A percentile compares a stretch with the other conserved stretches of the same genome.
Evolutionary conservation across 192 early-diverging fungal genomes (phyloP).

Genomic region (Podochytrium sp.): DNA sequence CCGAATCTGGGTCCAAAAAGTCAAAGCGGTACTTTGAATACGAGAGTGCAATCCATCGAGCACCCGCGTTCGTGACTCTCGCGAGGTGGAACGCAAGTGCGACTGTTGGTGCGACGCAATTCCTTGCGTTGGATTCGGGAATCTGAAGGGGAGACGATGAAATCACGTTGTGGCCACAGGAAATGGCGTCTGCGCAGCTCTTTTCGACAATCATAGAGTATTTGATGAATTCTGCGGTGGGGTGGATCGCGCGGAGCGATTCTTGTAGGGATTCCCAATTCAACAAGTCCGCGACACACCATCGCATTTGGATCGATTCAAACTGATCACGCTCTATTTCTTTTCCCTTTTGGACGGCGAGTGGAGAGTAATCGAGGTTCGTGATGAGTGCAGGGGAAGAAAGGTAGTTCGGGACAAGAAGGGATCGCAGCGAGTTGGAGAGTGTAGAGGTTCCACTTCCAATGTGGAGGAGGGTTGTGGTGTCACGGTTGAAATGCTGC

Average conservation of each 20-base stretch:
- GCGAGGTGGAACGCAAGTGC: neutral
- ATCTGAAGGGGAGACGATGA: neutral
- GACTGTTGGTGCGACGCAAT: neutral
- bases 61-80: neutral
- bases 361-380: conserved; percentile 22
- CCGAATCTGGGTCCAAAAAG: neutral
- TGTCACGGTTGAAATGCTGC: neutral
- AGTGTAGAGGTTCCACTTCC: conserved; percentile 16
- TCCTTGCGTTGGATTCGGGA: neutral
- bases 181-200: conserved; percentile 27
- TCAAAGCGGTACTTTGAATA: conserved; percentile 28
- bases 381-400: neutral
- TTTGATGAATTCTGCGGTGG: neutral
- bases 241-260: neutral
- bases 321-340: neutral
- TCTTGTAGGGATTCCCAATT: neutral
- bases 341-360: neutral
- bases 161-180: conserved; percentile 1
- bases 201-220: conserved; percentile 10
- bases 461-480: neutral
- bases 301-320: neutral
- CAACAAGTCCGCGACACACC: conserved; percentile 2
- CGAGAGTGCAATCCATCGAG: conserved; percentile 2
- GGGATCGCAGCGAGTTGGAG: neutral
- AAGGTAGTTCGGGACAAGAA: neutral